Percentiles rank a stretch among this genome's conserved stretches.
Conservation (phyloP, 306 rosid genomes). For the Ziziphus jujuba region DNA sequence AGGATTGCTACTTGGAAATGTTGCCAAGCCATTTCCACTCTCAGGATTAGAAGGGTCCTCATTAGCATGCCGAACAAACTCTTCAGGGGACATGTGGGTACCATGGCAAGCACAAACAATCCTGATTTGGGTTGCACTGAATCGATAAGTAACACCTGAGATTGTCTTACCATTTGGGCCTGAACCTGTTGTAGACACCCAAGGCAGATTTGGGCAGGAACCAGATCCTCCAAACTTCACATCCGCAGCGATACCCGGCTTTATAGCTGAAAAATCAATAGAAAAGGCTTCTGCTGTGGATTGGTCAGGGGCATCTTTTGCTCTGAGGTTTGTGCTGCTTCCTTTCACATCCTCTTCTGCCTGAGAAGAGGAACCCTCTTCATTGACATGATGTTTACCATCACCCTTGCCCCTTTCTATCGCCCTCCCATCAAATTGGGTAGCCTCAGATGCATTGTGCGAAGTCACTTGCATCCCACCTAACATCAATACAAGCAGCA, state of each 20-base stretch:
- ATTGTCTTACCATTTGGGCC: slow-evolving; percentile 83
- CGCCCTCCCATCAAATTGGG: slow-evolving; percentile 56
- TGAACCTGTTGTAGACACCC: slow-evolving; percentile 90
- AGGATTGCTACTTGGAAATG: slow-evolving; percentile 63
- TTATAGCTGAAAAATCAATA: slow-evolving; percentile 65
- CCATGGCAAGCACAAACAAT: slow-evolving; percentile 97
- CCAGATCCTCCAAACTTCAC: slow-evolving; percentile 90
- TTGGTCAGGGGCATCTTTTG: slow-evolving; percentile 60
- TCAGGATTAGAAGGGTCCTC: slow-evolving; percentile 57
- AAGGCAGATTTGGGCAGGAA: slow-evolving; percentile 83
- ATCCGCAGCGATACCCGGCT: slow-evolving; percentile 84
- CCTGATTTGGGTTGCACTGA: slow-evolving; percentile 61
- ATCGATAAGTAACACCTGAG: slow-evolving; percentile 90
- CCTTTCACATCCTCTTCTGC: slow-evolving; percentile 71
- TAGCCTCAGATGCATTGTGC: slow-evolving; percentile 49
- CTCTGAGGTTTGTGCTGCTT: slow-evolving; percentile 64
- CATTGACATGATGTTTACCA: slow-evolving; percentile 60
- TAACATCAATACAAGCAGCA: slow-evolving; percentile 31
- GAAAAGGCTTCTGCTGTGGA: slow-evolving; percentile 50
- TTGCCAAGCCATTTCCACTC: slow-evolving; percentile 42
- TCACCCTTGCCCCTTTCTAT: slow-evolving; percentile 63
- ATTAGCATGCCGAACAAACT: slow-evolving; percentile 79
- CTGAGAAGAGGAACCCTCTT: slow-evolving; percentile 71
- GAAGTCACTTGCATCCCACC: slow-evolving; percentile 51
- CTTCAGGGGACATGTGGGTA: slow-evolving; percentile 83